Evolutionary conservation across 176 grass and related monocot genomes (phyloP).

Genomic region (Bonia amplexicaulis): DNA sequence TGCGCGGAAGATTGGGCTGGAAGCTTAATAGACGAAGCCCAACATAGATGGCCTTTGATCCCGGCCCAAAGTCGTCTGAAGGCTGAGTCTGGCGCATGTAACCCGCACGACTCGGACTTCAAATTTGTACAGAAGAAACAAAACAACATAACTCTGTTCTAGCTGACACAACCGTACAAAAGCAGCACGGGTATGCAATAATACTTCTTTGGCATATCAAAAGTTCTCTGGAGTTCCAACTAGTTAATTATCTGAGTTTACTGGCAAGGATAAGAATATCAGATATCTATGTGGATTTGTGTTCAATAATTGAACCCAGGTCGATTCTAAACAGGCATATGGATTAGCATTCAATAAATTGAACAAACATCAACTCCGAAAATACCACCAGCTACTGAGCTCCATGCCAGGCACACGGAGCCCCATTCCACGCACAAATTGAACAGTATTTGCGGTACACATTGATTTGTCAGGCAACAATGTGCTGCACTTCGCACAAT

Average conservation of each 20-base stretch:
- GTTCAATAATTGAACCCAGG: neutral
- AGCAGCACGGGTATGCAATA: neutral
- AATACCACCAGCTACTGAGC: neutral
- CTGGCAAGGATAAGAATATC: neutral
- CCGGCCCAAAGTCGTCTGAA: too few species aligned
- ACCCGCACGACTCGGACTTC: neutral
- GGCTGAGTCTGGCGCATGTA: too few species aligned
- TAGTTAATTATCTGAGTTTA: neutral
- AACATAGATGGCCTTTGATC: too few species aligned
- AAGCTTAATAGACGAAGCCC: too few species aligned
- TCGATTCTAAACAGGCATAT: neutral
- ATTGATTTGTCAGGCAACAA: neutral
- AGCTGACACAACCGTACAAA: neutral
- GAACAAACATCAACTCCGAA: neutral
- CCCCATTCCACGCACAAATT: too few species aligned
- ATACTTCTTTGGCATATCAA: neutral
- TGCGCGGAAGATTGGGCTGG: too few species aligned
- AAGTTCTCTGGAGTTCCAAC: neutral
- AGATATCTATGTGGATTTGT: neutral
- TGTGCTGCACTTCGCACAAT: neutral
- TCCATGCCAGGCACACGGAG: neutral
- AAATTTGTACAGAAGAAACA: neutral
- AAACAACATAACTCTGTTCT: neutral
- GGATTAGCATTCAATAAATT: neutral
- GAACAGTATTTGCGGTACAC: neutral